A percentile compares a stretch with the other conserved stretches of the same genome.
Evolutionary conservation across 1,139 yeast genomes (phyloP).

Genomic region (Saccharomycopsis hybrid): DNA sequence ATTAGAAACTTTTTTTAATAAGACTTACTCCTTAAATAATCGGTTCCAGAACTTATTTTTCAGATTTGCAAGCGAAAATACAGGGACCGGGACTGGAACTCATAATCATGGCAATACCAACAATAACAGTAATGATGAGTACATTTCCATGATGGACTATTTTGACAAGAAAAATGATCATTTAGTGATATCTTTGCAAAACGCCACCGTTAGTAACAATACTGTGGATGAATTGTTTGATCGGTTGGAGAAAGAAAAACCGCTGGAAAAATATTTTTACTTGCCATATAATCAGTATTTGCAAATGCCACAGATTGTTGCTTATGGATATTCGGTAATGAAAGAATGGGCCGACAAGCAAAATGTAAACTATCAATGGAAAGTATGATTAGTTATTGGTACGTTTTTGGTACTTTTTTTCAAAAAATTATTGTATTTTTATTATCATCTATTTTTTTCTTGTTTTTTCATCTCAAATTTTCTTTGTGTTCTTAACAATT

Average conservation of each 20-base stretch:
- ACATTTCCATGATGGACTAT: conserved; percentile 11
- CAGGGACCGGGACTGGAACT: background rate
- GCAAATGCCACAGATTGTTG: conserved; percentile 36
- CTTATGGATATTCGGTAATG: conserved; percentile 30
- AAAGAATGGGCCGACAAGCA: conserved; percentile 31
- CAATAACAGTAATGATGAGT: background rate
- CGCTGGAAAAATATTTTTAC: conserved; percentile 3
- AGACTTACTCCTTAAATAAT: conserved; percentile 9
- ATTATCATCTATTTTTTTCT: too few species aligned
- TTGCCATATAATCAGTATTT: conserved; percentile 25
- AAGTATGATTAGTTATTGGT: background rate
- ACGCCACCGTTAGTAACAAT: background rate
- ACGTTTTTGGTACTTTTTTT: too few species aligned
- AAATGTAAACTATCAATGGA: conserved; percentile 24
- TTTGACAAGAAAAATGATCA: conserved; percentile 8
- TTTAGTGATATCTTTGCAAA: conserved; percentile 1
- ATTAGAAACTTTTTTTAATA: conserved; percentile 11
- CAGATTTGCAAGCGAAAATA: background rate
- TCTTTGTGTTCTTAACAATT: too few species aligned
- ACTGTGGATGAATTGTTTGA: background rate
- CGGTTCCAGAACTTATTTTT: conserved; percentile 9
- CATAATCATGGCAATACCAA: background rate
- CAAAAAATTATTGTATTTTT: too few species aligned
- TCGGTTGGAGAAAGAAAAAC: conserved; percentile 4
- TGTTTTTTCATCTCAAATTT: too few species aligned